A percentile compares a stretch with the other conserved stretches of the same genome.
phyloP scores from a whole-genome alignment of 1,139 yeast species.

The Yamadazyma taylorii region DNA sequence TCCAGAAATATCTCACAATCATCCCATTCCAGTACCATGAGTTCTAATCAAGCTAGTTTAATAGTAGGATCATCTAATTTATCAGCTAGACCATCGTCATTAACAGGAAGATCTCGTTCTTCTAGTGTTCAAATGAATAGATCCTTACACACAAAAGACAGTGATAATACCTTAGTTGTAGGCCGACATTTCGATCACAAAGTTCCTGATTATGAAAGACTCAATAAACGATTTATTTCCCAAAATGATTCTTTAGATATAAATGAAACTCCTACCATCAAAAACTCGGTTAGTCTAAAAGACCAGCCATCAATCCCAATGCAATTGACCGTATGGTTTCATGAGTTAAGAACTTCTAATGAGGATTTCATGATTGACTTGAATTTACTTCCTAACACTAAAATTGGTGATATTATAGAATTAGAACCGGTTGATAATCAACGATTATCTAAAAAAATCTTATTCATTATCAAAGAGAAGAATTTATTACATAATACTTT shows the following conservation, averaged over 20 bases:
- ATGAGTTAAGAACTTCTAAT: constrained; percentile 59
- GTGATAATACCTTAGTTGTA: constrained; percentile 17
- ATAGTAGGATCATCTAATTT: constrained; percentile 19
- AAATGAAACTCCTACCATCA: background rate
- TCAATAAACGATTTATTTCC: constrained; percentile 6
- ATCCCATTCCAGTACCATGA: constrained; percentile 14
- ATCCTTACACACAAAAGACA: constrained; percentile 12
- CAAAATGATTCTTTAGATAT: constrained; percentile 13
- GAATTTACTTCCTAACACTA: constrained; percentile 50
- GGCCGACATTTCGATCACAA: constrained; percentile 15
- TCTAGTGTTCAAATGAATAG: constrained; percentile 13
- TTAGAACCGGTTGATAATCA: constrained; percentile 26
- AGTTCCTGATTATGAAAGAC: background rate
- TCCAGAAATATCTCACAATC: background rate
- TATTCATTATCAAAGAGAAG: constrained; percentile 10
- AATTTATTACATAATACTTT: constrained; percentile 6
- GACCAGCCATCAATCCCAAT: constrained; percentile 28
- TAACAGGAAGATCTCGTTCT: constrained; percentile 12
- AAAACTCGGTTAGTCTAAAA: background rate
- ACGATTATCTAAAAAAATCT: constrained; percentile 6
- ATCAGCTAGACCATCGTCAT: constrained; percentile 5
- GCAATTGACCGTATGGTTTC: constrained; percentile 67
- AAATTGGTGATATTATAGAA: constrained; percentile 76
- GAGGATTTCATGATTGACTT: constrained; percentile 67
- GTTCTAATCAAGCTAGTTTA: constrained; percentile 23